Evolutionary conservation across 192 early-diverging fungal genomes (phyloP).

Genomic region (Backusella liffmaniae): DNA sequence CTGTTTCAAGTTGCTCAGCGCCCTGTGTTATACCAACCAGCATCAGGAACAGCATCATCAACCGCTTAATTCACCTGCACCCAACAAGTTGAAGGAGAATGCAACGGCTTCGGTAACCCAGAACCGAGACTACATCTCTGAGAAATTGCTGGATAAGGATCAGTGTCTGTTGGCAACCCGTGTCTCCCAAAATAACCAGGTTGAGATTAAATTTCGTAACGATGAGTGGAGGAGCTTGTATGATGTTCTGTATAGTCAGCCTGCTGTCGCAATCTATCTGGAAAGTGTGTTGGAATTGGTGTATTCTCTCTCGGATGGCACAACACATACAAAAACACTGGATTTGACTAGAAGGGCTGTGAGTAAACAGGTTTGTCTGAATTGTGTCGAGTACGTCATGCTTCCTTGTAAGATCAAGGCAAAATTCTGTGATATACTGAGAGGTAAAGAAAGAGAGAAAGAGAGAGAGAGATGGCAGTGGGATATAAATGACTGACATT

Average conservation of each 20-base stretch:
- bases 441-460: constrained; percentile 11
- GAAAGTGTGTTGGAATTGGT: constrained; percentile 12
- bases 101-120: not conserved
- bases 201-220: constrained; percentile 10
- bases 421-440: constrained; percentile 20
- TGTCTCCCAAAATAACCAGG: not conserved
- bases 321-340: constrained; percentile 14
- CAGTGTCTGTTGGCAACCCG: constrained; percentile 3
- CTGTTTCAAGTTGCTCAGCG: not conserved
- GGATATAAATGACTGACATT: not conserved
- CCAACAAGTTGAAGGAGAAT: not conserved
- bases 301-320: constrained; percentile 4
- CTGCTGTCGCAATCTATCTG: not conserved
- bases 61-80: not conserved
- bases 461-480: not conserved
- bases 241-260: not conserved
- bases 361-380: constrained; percentile 15
- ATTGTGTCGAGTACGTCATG: constrained; percentile 12
- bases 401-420: constrained; percentile 19
- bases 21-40: not conserved
- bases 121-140: constrained; percentile 19
- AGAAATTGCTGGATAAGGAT: constrained; percentile 4
- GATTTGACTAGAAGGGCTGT: not conserved
- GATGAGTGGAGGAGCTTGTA: constrained; percentile 19
- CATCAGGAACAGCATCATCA: not conserved